Evolutionary conservation across 1,139 yeast species (phyloP).

Genomic region (Candida pseudoviswanathii): DNA sequence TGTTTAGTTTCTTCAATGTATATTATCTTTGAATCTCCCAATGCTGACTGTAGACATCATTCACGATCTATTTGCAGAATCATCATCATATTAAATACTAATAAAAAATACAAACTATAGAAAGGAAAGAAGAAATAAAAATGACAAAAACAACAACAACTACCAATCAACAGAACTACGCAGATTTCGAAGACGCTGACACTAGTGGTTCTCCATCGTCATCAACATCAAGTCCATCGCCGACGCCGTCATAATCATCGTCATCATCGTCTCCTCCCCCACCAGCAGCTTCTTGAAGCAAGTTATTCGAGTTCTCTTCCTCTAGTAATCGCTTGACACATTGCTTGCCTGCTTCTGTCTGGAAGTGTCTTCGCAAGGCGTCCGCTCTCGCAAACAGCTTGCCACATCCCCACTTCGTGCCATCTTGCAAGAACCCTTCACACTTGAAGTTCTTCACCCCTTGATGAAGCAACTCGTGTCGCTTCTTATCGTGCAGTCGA

Average conservation of each 20-base stretch:
- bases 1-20: too few relatives aligned
- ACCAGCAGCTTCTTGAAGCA: conserved; percentile 14
- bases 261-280: conserved; percentile 11
- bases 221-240: neutral
- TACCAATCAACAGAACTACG: neutral
- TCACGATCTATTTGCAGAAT: neutral
- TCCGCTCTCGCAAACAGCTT: conserved; percentile 94
- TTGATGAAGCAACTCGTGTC: conserved; percentile 91
- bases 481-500: conserved; percentile 88
- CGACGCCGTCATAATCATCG: neutral
- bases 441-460: conserved; percentile 91
- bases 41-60: too few relatives aligned
- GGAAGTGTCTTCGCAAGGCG: conserved; percentile 90
- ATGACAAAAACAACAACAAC: neutral
- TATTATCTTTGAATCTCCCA: too few relatives aligned
- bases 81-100: neutral
- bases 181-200: neutral
- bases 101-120: conserved; percentile 2
- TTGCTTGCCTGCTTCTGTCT: conserved; percentile 87
- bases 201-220: neutral
- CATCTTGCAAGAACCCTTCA: conserved; percentile 68
- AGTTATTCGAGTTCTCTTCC: conserved; percentile 16
- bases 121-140: neutral
- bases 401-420: conserved; percentile 85
- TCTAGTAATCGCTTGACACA: conserved; percentile 75